phyloP scores from a whole-genome alignment of 1,139 yeast species.

The Debaryomycetaceae sp. region DNA sequence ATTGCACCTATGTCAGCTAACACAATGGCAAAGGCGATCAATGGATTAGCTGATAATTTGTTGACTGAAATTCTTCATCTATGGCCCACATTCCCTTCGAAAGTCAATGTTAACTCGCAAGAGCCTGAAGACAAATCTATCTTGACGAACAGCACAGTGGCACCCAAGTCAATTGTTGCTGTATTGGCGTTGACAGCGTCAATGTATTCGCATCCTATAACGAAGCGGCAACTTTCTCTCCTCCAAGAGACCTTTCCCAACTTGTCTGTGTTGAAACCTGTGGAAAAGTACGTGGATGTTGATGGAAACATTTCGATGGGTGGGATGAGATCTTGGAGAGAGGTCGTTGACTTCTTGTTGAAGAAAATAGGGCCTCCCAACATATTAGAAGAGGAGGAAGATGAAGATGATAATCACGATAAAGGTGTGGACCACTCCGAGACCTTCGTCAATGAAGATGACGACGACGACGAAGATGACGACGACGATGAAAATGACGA shows the following conservation, averaged over 20 bases:
- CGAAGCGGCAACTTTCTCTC: constrained; percentile 19
- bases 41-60: constrained; percentile 26
- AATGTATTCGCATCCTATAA: constrained; percentile 31
- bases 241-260: constrained; percentile 27
- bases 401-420: constrained; percentile 13
- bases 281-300: constrained; percentile 27
- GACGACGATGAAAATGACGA: constrained; percentile 12
- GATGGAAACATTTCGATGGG: constrained; percentile 33
- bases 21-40: constrained; percentile 26
- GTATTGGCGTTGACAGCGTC: constrained; percentile 27
- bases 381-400: constrained; percentile 20
- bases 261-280: constrained; percentile 27
- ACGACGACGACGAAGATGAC: constrained; percentile 11
- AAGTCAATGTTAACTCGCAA: not conserved
- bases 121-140: constrained; percentile 14
- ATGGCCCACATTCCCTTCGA: constrained; percentile 21
- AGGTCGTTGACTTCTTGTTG: constrained; percentile 26
- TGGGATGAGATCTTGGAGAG: constrained; percentile 31
- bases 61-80: constrained; percentile 23
- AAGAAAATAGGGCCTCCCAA: constrained; percentile 24
- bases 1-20: constrained; percentile 30
- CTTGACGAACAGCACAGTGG: constrained; percentile 14
- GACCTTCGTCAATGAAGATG: constrained; percentile 7
- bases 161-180: constrained; percentile 26
- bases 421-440: constrained; percentile 1